phyloP scores from a whole-genome alignment of 2,329 filamentous ascomycete genomes.

The Orbilia javanica region DNA sequence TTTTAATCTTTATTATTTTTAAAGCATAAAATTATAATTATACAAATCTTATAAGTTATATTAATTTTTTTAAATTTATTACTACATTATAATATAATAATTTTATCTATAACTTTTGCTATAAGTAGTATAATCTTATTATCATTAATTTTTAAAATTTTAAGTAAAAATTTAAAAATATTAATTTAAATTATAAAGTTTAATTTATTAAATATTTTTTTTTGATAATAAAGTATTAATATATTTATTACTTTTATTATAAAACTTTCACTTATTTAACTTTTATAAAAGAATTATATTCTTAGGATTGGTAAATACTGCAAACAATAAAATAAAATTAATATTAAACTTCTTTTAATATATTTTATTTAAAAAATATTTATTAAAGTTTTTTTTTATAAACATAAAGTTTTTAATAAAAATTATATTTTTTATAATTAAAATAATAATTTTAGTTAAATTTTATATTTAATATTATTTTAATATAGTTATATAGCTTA shows the following conservation, averaged over 20 bases:
- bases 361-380: neutral
- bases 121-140: neutral
- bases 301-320: neutral
- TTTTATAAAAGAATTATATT: neutral
- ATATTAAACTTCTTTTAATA: neutral
- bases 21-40: neutral
- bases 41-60: neutral
- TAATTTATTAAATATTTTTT: neutral
- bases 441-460: neutral
- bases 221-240: neutral
- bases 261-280: neutral
- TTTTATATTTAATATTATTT: conserved; percentile 15
- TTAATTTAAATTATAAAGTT: neutral
- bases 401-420: neutral
- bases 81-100: neutral
- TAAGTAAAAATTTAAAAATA: neutral
- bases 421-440: conserved; percentile 3
- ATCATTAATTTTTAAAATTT: neutral
- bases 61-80: neutral
- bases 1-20: neutral
- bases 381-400: conserved; percentile 1
- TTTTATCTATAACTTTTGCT: neutral
- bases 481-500: neutral
- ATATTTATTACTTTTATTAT: neutral
- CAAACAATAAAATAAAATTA: neutral